Conservation (phyloP, 768 basidiomycete genomes). For the Serpula lacrymans region DNA sequence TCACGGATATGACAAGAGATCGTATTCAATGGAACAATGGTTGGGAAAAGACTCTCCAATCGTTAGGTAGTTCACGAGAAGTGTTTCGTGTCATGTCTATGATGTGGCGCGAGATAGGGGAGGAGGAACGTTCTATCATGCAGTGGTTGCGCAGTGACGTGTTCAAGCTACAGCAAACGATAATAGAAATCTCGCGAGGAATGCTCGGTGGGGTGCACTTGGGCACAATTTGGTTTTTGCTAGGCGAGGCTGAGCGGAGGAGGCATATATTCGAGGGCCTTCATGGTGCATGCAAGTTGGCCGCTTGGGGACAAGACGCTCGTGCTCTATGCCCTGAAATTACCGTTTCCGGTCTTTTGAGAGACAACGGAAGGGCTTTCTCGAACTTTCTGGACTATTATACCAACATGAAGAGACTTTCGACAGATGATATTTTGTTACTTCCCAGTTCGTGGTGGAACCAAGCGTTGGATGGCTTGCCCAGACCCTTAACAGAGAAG, state of each 20-base stretch:
- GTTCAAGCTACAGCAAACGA: neutral
- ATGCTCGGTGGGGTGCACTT: constrained; percentile 4
- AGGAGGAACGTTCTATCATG: too few species aligned
- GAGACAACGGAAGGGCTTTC: constrained; percentile 6
- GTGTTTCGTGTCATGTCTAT: constrained; percentile 5
- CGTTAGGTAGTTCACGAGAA: constrained; percentile 8
- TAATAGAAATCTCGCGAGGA: neutral
- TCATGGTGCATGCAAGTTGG: constrained; percentile 4
- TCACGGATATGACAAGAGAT: constrained; percentile 9
- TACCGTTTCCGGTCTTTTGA: constrained; percentile 9
- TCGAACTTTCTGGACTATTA: constrained; percentile 4
- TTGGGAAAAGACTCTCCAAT: constrained; percentile 14
- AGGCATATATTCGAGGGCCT: constrained; percentile 13
- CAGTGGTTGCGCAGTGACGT: too few species aligned
- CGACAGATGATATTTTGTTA: too few species aligned
- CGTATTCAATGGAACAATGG: constrained; percentile 16
- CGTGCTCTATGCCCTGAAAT: constrained; percentile 18
- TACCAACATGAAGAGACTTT: constrained; percentile 1
- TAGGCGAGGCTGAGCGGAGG: constrained; percentile 10
- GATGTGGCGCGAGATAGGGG: neutral
- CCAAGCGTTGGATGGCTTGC: constrained; percentile 3
- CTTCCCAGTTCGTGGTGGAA: constrained; percentile 18
- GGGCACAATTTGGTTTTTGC: constrained; percentile 13
- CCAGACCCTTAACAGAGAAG: neutral
- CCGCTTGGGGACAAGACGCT: constrained; percentile 6